A percentile compares a stretch with the other conserved stretches of the same genome.
Conservation (phyloP, 225 moss, liverwort and hornwort genomes). For the Neckera pumila region DNA sequence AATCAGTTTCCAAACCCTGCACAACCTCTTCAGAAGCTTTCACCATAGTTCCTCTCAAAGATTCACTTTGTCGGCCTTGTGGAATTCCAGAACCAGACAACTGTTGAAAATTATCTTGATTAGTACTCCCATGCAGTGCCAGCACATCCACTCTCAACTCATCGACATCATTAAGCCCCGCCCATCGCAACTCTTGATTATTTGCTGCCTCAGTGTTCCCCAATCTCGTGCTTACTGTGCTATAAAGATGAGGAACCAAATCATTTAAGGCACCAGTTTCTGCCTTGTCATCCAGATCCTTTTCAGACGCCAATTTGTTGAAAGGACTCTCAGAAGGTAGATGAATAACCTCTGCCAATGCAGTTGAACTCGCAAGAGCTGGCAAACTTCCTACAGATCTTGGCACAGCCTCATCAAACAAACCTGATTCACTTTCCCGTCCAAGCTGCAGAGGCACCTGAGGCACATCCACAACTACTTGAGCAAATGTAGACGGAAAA, state of each 20-base stretch:
- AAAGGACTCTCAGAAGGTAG: slow-evolving; percentile 5
- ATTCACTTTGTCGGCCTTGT: slow-evolving; percentile 25
- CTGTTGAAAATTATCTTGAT: slow-evolving; percentile 34
- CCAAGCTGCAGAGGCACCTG: slow-evolving; percentile 10
- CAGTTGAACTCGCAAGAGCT: slow-evolving; percentile 16
- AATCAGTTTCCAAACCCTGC: slow-evolving; percentile 3
- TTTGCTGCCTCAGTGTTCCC: slow-evolving; percentile 16
- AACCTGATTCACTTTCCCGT: slow-evolving; percentile 30
- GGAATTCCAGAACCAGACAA: slow-evolving; percentile 20
- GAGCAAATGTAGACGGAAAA: slow-evolving; percentile 20
- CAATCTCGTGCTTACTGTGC: slow-evolving; percentile 18
- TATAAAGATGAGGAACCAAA: slow-evolving; percentile 23
- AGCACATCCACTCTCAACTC: slow-evolving; percentile 32
- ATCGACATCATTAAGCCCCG: slow-evolving; percentile 23
- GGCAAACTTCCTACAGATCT: slow-evolving; percentile 23
- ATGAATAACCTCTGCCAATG: slow-evolving; percentile 16
- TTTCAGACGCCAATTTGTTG: slow-evolving; percentile 16
- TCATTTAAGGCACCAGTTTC: slow-evolving; percentile 25
- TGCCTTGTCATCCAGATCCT: slow-evolving; percentile 30
- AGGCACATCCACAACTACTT: background rate
- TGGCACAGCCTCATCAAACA: slow-evolving; percentile 12
- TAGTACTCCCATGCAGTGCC: background rate
- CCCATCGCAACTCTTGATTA: slow-evolving; percentile 48
- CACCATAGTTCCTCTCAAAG: slow-evolving; percentile 35
- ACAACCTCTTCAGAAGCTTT: slow-evolving; percentile 27